Base-by-base conservation (phyloP, 768 basidiomycete species). In the Termitomyces sp. region DNA sequence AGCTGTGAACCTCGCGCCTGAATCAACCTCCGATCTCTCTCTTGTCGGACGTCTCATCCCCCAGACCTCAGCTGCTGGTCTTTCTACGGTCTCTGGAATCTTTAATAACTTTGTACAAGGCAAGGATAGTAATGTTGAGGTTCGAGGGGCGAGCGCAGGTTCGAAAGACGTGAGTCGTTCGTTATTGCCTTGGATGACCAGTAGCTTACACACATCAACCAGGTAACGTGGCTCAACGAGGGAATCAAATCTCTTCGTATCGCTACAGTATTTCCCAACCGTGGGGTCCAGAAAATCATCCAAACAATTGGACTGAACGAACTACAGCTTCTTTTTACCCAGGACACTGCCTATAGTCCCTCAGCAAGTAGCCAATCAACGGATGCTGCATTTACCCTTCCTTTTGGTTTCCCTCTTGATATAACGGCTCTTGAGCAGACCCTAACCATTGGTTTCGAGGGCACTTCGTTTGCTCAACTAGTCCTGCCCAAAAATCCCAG, bases 41-140 rank as follows among this genome's bases (percentile, higher is more conserved):
- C 74, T 89, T 37, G 73, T 70, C 17, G 88, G 88, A 32, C 81
- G 86, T 10, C 77, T 90, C 35, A 66, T 90, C 39, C 85, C 85
- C 1, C 88, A 90, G 63, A 70, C 62, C 34, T 75, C 76, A 12
- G 45, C 72, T 5, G 70, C 74, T 37, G 88, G 83, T 0, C 76
- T 88, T 40, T 76, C 76, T 1, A 73, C 73, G 1, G 81, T 90
- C 7, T 88, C 87, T 0, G 66, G 70, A 11, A 74, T 90, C 32
- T 90, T 90, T 73, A 89, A 87, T 60, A 82, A 79, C 49, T 90
- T 86, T 64, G 76, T 90, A 0, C 83, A 85, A 37, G 88, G 87
- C 1, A 71, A 81, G 63, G 77, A 86, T 63, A 86, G 82, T 59
- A 66, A 77, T 56, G 77, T 89, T 19, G 64, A 72, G 17, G 85